Evolutionary conservation across 23 red algal genomes (phyloP).

Genomic region (Gracilaria domingensis): DNA sequence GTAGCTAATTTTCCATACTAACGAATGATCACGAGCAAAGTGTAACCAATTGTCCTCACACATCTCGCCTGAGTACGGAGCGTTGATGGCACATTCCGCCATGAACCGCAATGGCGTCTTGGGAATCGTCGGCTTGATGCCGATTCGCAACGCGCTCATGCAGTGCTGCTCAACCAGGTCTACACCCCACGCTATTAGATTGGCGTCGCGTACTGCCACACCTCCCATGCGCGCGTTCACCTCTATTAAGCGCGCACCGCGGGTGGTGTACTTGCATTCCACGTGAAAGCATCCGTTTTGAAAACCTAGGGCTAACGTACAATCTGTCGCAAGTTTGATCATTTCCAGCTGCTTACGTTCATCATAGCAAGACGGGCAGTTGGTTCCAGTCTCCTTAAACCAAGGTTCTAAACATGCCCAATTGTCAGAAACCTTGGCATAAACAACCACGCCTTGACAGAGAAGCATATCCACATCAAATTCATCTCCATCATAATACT

Average conservation of each 20-base stretch:
- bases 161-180: constrained; percentile 98
- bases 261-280: constrained; percentile 92
- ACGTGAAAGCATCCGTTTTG: constrained; percentile 88
- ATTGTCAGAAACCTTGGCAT: constrained; percentile 91
- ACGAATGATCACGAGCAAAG: constrained; percentile 34
- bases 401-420: constrained; percentile 96
- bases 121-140: constrained; percentile 74
- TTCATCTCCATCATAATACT: constrained; percentile 97
- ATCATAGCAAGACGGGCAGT: constrained; percentile 92
- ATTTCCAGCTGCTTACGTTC: constrained; percentile 79
- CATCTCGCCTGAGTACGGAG: constrained; percentile 88
- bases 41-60: constrained; percentile 79
- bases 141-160: constrained; percentile 87
- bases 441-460: constrained; percentile 85
- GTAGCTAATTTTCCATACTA: constrained; percentile 69
- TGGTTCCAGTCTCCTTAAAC: constrained; percentile 97
- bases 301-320: constrained; percentile 87
- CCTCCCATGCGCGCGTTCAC: constrained; percentile 99
- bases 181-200: constrained; percentile 92
- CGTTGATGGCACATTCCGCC: constrained; percentile 87
- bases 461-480: constrained; percentile 97
- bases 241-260: constrained; percentile 96
- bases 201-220: constrained; percentile 86
- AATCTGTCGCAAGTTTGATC: constrained; percentile 63
- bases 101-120: constrained; percentile 69